phyloP scores from a whole-genome alignment of 2,329 filamentous ascomycete genomes.

The Fonsecaea pugnacius region DNA sequence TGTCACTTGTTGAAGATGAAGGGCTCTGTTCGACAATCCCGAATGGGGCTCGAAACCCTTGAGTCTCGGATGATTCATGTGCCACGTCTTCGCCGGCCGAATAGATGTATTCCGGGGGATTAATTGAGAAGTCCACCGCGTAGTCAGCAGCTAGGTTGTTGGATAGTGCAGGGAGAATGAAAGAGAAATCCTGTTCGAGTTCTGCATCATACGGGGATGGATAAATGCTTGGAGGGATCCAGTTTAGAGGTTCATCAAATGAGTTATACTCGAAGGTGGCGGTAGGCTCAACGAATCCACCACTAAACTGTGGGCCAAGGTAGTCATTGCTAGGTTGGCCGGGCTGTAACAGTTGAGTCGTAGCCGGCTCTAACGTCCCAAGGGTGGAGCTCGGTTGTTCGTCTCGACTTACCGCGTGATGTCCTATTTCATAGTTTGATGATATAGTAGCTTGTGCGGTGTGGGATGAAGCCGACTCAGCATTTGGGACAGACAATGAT shows the following conservation, averaged over 20 bases:
- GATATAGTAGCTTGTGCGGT: neutral
- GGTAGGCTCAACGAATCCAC: slow-evolving; percentile 17
- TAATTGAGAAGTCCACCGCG: slow-evolving; percentile 21
- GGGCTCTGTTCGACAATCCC: slow-evolving; percentile 29
- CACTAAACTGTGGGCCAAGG: slow-evolving; percentile 11
- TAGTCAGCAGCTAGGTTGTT: slow-evolving; percentile 28
- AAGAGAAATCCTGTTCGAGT: slow-evolving; percentile 43
- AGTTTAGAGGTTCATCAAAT: slow-evolving; percentile 44
- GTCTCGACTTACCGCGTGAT: slow-evolving; percentile 1
- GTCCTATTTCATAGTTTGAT: neutral
- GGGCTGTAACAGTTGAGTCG: slow-evolving; percentile 14
- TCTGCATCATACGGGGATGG: slow-evolving; percentile 45
- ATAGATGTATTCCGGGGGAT: slow-evolving; percentile 18
- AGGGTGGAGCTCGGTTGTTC: neutral
- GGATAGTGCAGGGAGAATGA: slow-evolving; percentile 31
- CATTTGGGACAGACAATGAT: slow-evolving; percentile 11
- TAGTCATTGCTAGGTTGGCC: slow-evolving; percentile 15
- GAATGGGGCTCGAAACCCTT: slow-evolving; percentile 13
- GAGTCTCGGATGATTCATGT: slow-evolving; percentile 43
- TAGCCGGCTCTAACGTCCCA: neutral
- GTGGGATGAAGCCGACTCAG: neutral
- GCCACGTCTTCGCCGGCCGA: slow-evolving; percentile 49
- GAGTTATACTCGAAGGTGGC: slow-evolving; percentile 44
- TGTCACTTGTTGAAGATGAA: slow-evolving; percentile 31
- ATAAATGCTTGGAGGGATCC: slow-evolving; percentile 46